phyloP scores from a whole-genome alignment of 192 early-diverging fungal species.

The Coemansia sp. region DNA sequence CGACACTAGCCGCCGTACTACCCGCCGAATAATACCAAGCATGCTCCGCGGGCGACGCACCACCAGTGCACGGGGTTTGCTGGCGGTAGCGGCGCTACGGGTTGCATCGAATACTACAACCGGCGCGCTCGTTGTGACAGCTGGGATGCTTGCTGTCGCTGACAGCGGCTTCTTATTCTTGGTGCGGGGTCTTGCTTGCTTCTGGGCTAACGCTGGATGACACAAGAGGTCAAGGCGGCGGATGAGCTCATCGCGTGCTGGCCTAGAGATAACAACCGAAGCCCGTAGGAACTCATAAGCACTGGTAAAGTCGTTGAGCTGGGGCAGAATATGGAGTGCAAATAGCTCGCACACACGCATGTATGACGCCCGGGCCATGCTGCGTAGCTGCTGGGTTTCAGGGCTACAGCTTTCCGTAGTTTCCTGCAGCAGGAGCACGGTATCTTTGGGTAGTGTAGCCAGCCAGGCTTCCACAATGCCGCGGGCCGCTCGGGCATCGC shows the following conservation, averaged over 20 bases:
- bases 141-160: background rate
- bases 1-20: slow-evolving; percentile 45
- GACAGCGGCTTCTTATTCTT: slow-evolving; percentile 12
- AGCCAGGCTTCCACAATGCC: slow-evolving; percentile 52
- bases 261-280: slow-evolving; percentile 11
- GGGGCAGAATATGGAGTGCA: slow-evolving; percentile 47
- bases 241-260: slow-evolving; percentile 26
- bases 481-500: slow-evolving; percentile 43
- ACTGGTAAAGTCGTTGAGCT: slow-evolving; percentile 36
- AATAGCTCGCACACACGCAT: slow-evolving; percentile 52
- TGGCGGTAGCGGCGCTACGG: background rate
- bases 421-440: slow-evolving; percentile 26
- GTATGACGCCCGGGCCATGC: slow-evolving; percentile 46
- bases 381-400: slow-evolving; percentile 21
- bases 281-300: slow-evolving; percentile 35
- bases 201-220: slow-evolving; percentile 14
- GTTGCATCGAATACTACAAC: background rate
- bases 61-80: slow-evolving; percentile 17
- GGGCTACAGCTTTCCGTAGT: background rate
- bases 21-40: slow-evolving; percentile 25
- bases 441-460: slow-evolving; percentile 42
- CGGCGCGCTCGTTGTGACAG: background rate
- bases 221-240: slow-evolving; percentile 39
- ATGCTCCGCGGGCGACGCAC: slow-evolving; percentile 27
- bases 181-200: slow-evolving; percentile 7